These are phyloP conservation scores for Brasenia schreberi DNA, from an alignment of 164 flowering plant genomes.

Conservation along the genomic window DNA sequence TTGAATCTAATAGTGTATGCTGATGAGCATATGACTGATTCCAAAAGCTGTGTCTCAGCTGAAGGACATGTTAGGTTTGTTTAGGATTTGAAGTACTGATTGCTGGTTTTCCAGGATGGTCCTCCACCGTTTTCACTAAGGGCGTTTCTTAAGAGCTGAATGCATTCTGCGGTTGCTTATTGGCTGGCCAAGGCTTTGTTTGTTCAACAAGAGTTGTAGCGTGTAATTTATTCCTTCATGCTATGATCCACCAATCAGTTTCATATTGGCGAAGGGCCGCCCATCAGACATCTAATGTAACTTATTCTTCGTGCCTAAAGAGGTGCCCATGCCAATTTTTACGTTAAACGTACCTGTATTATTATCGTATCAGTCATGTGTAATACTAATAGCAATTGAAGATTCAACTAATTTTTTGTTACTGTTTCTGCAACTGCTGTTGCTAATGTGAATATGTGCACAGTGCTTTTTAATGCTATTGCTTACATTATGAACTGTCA, in stretches of 20 bases:
- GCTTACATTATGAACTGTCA: too few relatives aligned
- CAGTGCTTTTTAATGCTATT: too few relatives aligned
- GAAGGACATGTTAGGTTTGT: background rate
- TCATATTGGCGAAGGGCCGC: background rate
- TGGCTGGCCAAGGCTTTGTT: too few relatives aligned
- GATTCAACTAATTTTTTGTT: background rate
- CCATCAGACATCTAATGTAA: background rate
- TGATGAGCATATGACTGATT: too few relatives aligned
- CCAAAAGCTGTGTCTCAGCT: background rate
- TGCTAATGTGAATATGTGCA: background rate
- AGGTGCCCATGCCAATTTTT: background rate
- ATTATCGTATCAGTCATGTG: background rate
- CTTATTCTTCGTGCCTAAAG: background rate
- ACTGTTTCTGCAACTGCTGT: background rate
- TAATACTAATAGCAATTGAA: background rate
- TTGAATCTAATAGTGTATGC: too few relatives aligned
- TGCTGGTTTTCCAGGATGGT: slow-evolving; percentile 35
- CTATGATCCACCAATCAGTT: background rate
- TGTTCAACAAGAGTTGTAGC: too few relatives aligned
- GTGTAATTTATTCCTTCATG: background rate
- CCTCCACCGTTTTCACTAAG: slow-evolving; percentile 51
- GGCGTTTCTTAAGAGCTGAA: slow-evolving; percentile 59
- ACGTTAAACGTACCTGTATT: too few relatives aligned
- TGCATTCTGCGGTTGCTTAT: slow-evolving; percentile 1
- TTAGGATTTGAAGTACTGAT: slow-evolving; percentile 4